Evolutionary conservation across 257 asterid species (phyloP).

Genomic region (Nicotiana knightiana): DNA sequence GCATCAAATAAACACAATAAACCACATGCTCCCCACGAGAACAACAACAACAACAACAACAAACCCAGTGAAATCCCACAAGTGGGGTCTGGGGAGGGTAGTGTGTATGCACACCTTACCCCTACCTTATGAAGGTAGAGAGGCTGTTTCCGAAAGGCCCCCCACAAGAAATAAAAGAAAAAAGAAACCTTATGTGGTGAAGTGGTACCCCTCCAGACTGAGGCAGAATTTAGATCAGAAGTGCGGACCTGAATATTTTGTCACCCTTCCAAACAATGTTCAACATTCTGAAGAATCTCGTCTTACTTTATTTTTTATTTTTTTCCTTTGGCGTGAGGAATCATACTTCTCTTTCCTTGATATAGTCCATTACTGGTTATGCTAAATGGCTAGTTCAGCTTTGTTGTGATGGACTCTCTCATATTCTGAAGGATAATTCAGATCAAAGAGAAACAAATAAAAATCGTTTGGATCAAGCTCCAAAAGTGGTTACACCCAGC

Average conservation of each 20-base stretch:
- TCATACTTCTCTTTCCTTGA: conserved; percentile 25
- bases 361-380: conserved; percentile 39
- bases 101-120: no score
- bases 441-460: conserved; percentile 35
- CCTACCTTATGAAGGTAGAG: no score
- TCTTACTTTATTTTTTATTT: neutral
- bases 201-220: neutral
- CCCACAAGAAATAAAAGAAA: neutral
- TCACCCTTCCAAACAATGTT: neutral
- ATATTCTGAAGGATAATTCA: conserved; percentile 66
- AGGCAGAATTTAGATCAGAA: neutral
- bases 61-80: no score
- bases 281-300: neutral
- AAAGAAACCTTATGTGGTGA: neutral
- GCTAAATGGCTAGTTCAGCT: conserved; percentile 38
- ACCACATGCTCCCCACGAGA: neutral
- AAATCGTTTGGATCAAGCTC: conserved; percentile 15
- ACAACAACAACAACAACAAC: no score
- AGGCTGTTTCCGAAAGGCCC: no score
- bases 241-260: neutral
- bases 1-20: neutral
- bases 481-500: conserved; percentile 34
- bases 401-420: conserved; percentile 58
- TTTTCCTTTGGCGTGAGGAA: conserved; percentile 11
- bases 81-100: no score